Percentiles rank a stretch among this genome's conserved stretches.
Evolutionary conservation across 257 asterid species (phyloP).

Genomic region (Fraxinus americana): DNA sequence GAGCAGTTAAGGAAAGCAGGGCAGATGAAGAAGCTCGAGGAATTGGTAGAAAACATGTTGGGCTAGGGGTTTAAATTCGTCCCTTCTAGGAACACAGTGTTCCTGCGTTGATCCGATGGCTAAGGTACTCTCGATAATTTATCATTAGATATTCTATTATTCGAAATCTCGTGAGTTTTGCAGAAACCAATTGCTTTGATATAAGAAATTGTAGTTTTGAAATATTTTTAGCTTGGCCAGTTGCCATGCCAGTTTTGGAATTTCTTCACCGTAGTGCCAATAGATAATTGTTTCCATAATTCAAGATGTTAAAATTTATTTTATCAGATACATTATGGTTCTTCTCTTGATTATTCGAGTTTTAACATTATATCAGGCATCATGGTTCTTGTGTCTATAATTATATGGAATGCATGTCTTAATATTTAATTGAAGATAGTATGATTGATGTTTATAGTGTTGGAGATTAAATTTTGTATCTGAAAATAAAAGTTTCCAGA

Average conservation of each 20-base stretch:
- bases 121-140: neutral
- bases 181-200: neutral
- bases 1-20: constrained; percentile 77
- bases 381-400: neutral
- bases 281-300: neutral
- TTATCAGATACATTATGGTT: neutral
- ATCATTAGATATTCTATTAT: neutral
- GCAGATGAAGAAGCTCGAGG: constrained; percentile 87
- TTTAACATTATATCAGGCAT: neutral
- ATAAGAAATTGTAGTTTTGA: neutral
- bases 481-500: too few relatives aligned
- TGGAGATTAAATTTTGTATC: too few relatives aligned
- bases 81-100: constrained; percentile 32
- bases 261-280: neutral
- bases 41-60: constrained; percentile 79
- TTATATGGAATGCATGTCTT: neutral
- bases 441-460: neutral
- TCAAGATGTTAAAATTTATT: neutral
- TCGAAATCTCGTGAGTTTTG: neutral
- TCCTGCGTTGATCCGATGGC: neutral
- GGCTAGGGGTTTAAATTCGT: constrained; percentile 60
- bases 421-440: neutral
- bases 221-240: neutral
- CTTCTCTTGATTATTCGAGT: neutral
- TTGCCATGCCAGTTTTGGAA: neutral